A percentile compares a stretch with the other conserved stretches of the same genome.
phyloP scores from a whole-genome alignment of 2,329 filamentous ascomycete species.

The Didymosphaeria variabile region DNA sequence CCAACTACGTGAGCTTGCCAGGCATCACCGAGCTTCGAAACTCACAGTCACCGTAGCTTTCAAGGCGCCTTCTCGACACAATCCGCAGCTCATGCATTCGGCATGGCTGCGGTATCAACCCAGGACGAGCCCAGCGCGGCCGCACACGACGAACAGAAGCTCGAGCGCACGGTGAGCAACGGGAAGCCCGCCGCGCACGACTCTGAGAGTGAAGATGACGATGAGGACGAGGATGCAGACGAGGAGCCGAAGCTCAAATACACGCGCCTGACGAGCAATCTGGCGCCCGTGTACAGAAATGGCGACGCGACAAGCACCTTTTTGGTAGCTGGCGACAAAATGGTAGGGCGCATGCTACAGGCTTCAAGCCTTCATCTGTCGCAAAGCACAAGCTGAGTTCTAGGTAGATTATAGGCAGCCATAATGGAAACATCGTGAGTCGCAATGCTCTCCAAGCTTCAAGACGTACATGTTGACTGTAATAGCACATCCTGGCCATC shows the following conservation, averaged over 20 bases:
- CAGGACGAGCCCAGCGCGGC: conserved; percentile 51
- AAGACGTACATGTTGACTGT: conserved; percentile 21
- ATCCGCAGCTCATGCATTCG: conserved; percentile 49
- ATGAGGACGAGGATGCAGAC: conserved; percentile 85
- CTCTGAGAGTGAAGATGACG: conserved; percentile 58
- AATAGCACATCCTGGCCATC: conserved; percentile 82
- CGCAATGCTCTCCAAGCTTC: neutral
- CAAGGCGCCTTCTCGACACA: conserved; percentile 28
- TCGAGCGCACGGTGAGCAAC: conserved; percentile 32
- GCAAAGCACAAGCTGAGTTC: conserved; percentile 63
- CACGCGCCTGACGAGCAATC: conserved; percentile 80
- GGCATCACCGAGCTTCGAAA: conserved; percentile 35
- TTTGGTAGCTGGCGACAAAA: conserved; percentile 92
- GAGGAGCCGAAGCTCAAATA: conserved; percentile 97
- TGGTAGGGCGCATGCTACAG: conserved; percentile 67
- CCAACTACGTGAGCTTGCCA: conserved; percentile 26
- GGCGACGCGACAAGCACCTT: conserved; percentile 94
- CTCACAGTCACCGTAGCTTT: conserved; percentile 29
- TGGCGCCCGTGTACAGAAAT: conserved; percentile 87
- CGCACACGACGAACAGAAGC: conserved; percentile 43
- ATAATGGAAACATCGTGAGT: conserved; percentile 94
- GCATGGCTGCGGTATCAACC: conserved; percentile 52
- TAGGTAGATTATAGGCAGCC: conserved; percentile 83
- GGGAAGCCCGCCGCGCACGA: conserved; percentile 36
- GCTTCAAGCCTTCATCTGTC: conserved; percentile 61